Percentiles rank a stretch among this genome's conserved stretches.
Evolutionary conservation across 768 basidiomycete genomes (phyloP).

Genomic region (Leccinum uliginosum): DNA sequence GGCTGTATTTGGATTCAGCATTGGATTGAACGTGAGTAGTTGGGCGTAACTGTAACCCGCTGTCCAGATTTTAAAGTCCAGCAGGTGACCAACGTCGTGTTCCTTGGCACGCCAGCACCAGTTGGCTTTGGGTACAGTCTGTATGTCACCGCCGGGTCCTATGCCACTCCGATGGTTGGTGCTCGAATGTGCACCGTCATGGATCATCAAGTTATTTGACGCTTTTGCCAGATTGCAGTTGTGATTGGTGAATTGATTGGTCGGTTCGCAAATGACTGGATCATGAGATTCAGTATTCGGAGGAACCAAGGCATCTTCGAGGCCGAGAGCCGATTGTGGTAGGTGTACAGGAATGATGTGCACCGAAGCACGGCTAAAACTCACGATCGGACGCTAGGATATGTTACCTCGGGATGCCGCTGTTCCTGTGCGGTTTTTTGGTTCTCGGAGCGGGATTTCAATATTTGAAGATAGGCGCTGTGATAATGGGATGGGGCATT

Average conservation of each 20-base stretch:
- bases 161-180: conserved; percentile 43
- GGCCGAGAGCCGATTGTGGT: conserved; percentile 46
- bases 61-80: not conserved
- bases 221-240: conserved; percentile 37
- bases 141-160: conserved; percentile 37
- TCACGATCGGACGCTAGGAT: conserved; percentile 19
- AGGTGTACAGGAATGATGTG: conserved; percentile 1
- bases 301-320: conserved; percentile 49
- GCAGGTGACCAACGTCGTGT: conserved; percentile 55
- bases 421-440: conserved; percentile 40
- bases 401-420: conserved; percentile 37
- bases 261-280: conserved; percentile 47
- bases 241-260: conserved; percentile 50
- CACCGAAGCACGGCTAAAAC: not conserved
- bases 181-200: not conserved
- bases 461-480: conserved; percentile 23
- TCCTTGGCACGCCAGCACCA: conserved; percentile 43
- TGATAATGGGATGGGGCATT: conserved; percentile 44
- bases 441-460: conserved; percentile 38
- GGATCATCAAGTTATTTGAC: not conserved
- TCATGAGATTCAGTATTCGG: conserved; percentile 41
- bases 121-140: conserved; percentile 44
- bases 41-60: not conserved
- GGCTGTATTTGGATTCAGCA: conserved; percentile 44
- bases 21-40: conserved; percentile 40